Evolutionary conservation across 2,329 filamentous ascomycete species (phyloP).

Genomic region (Diaporthe amygdali): DNA sequence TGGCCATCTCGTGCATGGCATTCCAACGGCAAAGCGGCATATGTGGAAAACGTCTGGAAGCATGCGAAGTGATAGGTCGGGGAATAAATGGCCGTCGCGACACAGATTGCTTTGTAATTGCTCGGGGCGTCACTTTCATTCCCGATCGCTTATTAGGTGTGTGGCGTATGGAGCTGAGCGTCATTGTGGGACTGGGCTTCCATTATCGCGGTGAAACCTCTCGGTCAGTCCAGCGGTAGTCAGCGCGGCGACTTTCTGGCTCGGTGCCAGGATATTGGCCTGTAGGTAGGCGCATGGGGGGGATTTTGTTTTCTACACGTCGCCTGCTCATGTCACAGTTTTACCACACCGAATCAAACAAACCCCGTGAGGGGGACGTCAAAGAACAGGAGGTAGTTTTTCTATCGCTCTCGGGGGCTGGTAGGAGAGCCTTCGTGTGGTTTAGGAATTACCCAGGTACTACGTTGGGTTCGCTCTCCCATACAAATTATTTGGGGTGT

Average conservation of each 20-base stretch:
- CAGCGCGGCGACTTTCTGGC: background rate
- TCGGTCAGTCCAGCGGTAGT: background rate
- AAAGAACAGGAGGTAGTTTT: too few species aligned
- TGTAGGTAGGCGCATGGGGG: too few species aligned
- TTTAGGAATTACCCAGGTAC: background rate
- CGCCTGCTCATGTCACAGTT: too few species aligned
- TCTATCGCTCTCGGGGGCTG: too few species aligned
- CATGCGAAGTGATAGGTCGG: background rate
- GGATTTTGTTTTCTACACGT: too few species aligned
- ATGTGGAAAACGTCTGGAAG: background rate
- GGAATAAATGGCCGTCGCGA: background rate
- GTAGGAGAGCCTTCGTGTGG: too few species aligned
- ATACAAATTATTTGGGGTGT: too few species aligned
- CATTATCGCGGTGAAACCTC: background rate
- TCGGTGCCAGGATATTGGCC: background rate
- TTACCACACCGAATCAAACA: too few species aligned
- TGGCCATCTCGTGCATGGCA: background rate
- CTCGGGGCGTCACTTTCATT: background rate
- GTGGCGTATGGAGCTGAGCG: constrained; percentile 2
- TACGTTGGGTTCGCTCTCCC: too few species aligned
- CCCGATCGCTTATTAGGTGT: background rate
- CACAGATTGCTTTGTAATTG: background rate
- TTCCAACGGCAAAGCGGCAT: background rate
- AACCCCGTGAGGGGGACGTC: too few species aligned
- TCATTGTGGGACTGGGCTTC: background rate